phyloP scores from a whole-genome alignment of 768 basidiomycete genomes.

The Boletus eberwhitei region DNA sequence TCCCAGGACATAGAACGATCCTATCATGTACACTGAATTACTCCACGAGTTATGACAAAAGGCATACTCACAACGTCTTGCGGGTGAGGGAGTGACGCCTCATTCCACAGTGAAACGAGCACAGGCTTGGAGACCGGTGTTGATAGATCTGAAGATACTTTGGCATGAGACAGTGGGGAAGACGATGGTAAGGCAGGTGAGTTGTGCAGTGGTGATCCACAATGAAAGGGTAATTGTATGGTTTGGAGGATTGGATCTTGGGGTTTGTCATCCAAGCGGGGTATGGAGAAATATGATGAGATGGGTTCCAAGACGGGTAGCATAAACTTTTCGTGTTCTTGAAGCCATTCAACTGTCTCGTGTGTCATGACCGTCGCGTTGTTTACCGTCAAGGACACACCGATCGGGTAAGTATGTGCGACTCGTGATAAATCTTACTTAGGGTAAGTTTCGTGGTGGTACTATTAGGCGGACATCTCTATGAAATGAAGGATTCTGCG shows the following conservation, averaged over 20 bases:
- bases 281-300: constrained; percentile 55
- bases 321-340: constrained; percentile 15
- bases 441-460: too few species aligned
- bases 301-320: constrained; percentile 38
- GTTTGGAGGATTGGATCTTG: constrained; percentile 76
- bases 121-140: neutral
- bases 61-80: constrained; percentile 14
- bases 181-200: neutral
- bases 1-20: constrained; percentile 65
- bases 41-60: neutral
- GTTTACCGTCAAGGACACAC: neutral
- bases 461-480: constrained; percentile 25
- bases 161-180: neutral
- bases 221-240: constrained; percentile 31
- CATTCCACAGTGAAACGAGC: constrained; percentile 20
- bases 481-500: constrained; percentile 25
- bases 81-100: constrained; percentile 4
- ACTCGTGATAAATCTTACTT: too few species aligned
- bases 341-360: constrained; percentile 11
- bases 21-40: constrained; percentile 28
- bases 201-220: neutral
- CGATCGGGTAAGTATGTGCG: too few species aligned
- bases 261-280: constrained; percentile 62
- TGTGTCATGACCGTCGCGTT: too few species aligned
- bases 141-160: neutral